phyloP scores from a whole-genome alignment of 495 filamentous ascomycete genomes.

The Letharia columbiana region DNA sequence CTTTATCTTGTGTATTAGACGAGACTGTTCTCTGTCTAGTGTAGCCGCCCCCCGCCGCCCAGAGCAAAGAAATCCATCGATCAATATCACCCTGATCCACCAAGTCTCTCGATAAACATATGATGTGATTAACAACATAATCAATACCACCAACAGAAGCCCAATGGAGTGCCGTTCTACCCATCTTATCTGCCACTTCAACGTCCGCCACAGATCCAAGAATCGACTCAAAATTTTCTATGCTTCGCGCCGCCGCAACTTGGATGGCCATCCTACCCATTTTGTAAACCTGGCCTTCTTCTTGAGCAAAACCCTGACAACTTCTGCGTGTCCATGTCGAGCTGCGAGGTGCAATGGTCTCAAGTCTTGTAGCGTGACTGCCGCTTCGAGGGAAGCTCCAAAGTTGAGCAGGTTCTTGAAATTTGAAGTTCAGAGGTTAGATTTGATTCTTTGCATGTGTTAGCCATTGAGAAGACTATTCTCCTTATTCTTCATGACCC shows the following conservation, averaged over 20 bases:
- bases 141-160: background rate
- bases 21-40: background rate
- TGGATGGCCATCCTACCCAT: background rate
- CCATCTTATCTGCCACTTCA: background rate
- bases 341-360: slow-evolving; percentile 12
- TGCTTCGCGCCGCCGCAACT: background rate
- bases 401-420: background rate
- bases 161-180: background rate
- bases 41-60: background rate
- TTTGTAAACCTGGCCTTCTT: background rate
- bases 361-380: background rate
- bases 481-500: too few relatives aligned
- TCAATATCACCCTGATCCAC: background rate
- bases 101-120: background rate
- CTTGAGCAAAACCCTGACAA: background rate
- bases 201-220: background rate
- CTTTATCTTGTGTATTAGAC: background rate
- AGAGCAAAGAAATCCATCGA: background rate
- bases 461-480: too few relatives aligned
- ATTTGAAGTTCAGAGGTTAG: too few relatives aligned
- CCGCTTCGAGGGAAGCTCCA: slow-evolving; percentile 1
- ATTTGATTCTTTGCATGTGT: too few relatives aligned
- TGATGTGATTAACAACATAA: background rate
- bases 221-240: background rate
- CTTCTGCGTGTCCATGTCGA: slow-evolving; percentile 10